Conservation (phyloP, 1,139 yeast genomes). For the Pichia sp. region DNA sequence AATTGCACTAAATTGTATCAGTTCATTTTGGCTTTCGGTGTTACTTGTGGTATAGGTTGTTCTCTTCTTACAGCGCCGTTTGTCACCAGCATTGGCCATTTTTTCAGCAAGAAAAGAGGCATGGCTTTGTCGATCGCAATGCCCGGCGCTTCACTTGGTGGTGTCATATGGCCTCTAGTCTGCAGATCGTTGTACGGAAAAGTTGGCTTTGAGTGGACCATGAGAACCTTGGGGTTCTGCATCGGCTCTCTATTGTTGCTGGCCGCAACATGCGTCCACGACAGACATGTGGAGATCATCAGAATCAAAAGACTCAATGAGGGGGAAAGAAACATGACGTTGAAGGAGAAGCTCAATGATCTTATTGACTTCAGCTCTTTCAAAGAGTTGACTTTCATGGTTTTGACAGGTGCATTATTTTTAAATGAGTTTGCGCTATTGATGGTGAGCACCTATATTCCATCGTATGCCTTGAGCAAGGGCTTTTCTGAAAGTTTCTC, state of each 20-base stretch:
- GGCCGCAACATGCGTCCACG: conserved; percentile 44
- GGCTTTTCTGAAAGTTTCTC: conserved; percentile 52
- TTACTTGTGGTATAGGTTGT: conserved; percentile 55
- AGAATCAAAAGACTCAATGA: conserved; percentile 5
- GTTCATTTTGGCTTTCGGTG: conserved; percentile 53
- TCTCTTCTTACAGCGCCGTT: conserved; percentile 56
- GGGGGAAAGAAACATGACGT: conserved; percentile 10
- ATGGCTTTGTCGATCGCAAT: conserved; percentile 57
- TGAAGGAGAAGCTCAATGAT: conserved; percentile 21
- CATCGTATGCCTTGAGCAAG: conserved; percentile 50
- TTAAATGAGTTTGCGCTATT: conserved; percentile 50
- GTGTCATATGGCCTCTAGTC: conserved; percentile 58
- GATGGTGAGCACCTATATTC: conserved; percentile 48
- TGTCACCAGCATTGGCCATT: conserved; percentile 54
- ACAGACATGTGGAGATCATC: conserved; percentile 33
- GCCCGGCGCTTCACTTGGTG: conserved; percentile 66
- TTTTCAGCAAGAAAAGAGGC: conserved; percentile 56
- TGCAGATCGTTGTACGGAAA: conserved; percentile 48
- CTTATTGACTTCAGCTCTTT: conserved; percentile 27
- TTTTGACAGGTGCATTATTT: conserved; percentile 27
- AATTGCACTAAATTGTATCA: conserved; percentile 52
- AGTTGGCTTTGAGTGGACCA: conserved; percentile 61
- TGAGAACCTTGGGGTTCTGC: conserved; percentile 50
- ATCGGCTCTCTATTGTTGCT: conserved; percentile 40
- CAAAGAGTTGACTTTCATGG: conserved; percentile 26